These are phyloP conservation scores for Quercus agrifolia DNA, from an alignment of 306 rosid species.

Conservation along the genomic window DNA sequence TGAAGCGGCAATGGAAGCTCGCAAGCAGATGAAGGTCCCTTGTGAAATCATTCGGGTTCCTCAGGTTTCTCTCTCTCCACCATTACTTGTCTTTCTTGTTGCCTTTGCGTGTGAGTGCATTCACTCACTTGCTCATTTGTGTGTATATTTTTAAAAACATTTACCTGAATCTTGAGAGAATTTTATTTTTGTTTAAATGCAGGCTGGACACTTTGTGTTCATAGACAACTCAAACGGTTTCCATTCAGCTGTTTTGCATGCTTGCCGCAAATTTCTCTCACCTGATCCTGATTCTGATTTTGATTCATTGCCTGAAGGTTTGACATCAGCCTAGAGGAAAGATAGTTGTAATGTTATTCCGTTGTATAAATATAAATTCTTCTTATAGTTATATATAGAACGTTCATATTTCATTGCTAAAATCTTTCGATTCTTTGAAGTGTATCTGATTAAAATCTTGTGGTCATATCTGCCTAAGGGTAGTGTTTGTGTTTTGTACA, in stretches of 20 bases:
- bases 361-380: neutral
- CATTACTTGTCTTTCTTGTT: neutral
- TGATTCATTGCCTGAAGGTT: conserved; percentile 69
- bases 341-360: neutral
- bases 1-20: conserved; percentile 90
- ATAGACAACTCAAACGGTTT: conserved; percentile 73
- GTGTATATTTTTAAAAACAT: neutral
- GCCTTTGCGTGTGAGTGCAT: neutral
- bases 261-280: conserved; percentile 73
- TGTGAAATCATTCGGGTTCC: conserved; percentile 94
- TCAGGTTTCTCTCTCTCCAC: conserved; percentile 49
- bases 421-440: neutral
- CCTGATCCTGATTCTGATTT: conserved; percentile 49
- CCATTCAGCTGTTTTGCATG: conserved; percentile 74
- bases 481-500: neutral
- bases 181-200: conserved; percentile 25
- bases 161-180: neutral
- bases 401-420: neutral
- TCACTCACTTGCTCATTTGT: too few species aligned
- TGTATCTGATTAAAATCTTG: neutral
- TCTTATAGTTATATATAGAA: neutral
- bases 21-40: conserved; percentile 79
- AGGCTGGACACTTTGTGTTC: conserved; percentile 91
- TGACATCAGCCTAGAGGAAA: conserved; percentile 51
- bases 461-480: neutral